These are phyloP conservation scores for Gilbertella persicaria DNA, from an alignment of 371 early-diverging fungal species.

Conservation along the genomic window DNA sequence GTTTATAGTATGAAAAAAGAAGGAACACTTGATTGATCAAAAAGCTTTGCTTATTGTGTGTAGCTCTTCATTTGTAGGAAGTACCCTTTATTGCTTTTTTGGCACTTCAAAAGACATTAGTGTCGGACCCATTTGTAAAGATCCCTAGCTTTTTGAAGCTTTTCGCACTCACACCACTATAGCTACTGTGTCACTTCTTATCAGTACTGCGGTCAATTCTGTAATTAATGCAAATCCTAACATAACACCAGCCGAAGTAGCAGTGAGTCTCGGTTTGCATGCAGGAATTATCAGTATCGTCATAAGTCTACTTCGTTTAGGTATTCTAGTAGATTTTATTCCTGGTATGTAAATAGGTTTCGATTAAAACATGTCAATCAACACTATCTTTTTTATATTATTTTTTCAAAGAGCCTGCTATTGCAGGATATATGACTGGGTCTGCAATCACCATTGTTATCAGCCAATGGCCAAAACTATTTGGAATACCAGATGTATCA, in stretches of 20 bases:
- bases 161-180: neutral
- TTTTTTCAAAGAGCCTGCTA: constrained; percentile 44
- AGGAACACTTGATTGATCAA: constrained; percentile 33
- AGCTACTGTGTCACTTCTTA: constrained; percentile 82
- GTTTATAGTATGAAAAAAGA: constrained; percentile 50
- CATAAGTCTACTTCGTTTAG: constrained; percentile 76
- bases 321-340: constrained; percentile 85
- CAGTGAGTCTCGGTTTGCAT: constrained; percentile 58
- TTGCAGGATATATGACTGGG: constrained; percentile 77
- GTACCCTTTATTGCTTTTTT: constrained; percentile 62
- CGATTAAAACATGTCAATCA: neutral
- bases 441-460: constrained; percentile 74
- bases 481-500: constrained; percentile 66
- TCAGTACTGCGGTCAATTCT: constrained; percentile 63
- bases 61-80: constrained; percentile 40
- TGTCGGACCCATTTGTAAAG: constrained; percentile 73
- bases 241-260: constrained; percentile 43
- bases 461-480: constrained; percentile 69
- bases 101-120: constrained; percentile 87
- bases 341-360: constrained; percentile 37
- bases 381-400: neutral
- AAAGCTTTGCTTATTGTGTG: neutral
- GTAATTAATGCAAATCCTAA: constrained; percentile 23
- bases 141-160: neutral
- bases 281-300: constrained; percentile 58